Conservation (phyloP, 805 yeast species). For the Torulaspora franciscae region DNA sequence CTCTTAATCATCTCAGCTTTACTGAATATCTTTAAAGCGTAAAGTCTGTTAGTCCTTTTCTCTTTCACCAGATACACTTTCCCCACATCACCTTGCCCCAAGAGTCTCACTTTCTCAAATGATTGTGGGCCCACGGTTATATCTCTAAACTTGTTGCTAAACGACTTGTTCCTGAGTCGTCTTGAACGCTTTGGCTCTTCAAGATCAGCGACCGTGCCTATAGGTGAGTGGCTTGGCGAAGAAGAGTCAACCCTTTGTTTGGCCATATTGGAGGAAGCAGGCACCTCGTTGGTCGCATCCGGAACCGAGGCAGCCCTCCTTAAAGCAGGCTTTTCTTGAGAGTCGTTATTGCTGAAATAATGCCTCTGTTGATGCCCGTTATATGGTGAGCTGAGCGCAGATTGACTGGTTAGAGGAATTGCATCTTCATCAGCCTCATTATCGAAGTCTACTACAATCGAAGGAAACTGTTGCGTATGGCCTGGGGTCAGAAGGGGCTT, state of each 20-base stretch:
- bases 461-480: constrained; percentile 22
- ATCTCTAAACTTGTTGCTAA: constrained; percentile 64
- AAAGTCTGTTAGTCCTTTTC: constrained; percentile 63
- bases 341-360: background rate
- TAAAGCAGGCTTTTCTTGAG: constrained; percentile 36
- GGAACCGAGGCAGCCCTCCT: constrained; percentile 87
- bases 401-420: background rate
- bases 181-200: constrained; percentile 32
- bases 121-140: constrained; percentile 82
- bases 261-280: background rate
- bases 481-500: constrained; percentile 15
- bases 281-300: constrained; percentile 42
- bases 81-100: constrained; percentile 98
- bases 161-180: constrained; percentile 43
- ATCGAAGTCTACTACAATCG: constrained; percentile 25
- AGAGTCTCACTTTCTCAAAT: constrained; percentile 81
- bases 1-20: constrained; percentile 93
- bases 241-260: constrained; percentile 3
- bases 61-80: constrained; percentile 90
- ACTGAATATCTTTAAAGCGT: constrained; percentile 87
- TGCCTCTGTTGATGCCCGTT: constrained; percentile 6
- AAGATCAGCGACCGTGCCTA: constrained; percentile 2
- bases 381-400: constrained; percentile 5
- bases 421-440: constrained; percentile 16
- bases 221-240: background rate